These are phyloP conservation scores for Rhynchosporium agropyri DNA, from an alignment of 2,329 filamentous ascomycete genomes.

Conservation along the genomic window DNA sequence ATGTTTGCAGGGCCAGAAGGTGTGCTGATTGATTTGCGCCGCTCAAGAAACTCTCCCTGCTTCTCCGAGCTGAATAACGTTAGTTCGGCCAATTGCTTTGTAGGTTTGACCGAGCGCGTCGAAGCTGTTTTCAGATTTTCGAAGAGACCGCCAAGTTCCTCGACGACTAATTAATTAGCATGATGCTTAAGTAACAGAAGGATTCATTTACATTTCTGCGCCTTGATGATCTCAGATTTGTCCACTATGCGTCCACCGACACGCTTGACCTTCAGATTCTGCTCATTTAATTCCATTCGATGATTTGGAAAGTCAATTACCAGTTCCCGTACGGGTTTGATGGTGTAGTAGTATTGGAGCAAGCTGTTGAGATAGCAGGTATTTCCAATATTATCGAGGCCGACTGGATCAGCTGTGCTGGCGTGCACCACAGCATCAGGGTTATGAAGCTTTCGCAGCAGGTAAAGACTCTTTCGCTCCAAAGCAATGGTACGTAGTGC, in stretches of 20 bases:
- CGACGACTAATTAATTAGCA: conserved; percentile 60
- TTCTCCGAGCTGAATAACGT: conserved; percentile 67
- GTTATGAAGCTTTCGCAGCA: conserved; percentile 42
- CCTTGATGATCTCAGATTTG: conserved; percentile 57
- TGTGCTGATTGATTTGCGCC: conserved; percentile 49
- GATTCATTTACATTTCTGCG: conserved; percentile 72
- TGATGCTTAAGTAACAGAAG: conserved; percentile 12
- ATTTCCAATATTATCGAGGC: conserved; percentile 91
- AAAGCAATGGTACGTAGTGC: conserved; percentile 41
- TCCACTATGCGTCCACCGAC: conserved; percentile 75
- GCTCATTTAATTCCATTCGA: conserved; percentile 67
- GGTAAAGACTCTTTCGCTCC: conserved; percentile 39
- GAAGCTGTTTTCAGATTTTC: conserved; percentile 67
- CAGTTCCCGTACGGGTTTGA: conserved; percentile 78
- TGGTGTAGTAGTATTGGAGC: conserved; percentile 91
- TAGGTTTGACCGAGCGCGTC: conserved; percentile 66
- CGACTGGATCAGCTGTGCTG: conserved; percentile 68
- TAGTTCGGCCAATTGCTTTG: conserved; percentile 76
- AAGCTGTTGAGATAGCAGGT: conserved; percentile 98
- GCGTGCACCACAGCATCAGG: conserved; percentile 40
- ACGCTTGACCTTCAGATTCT: conserved; percentile 64
- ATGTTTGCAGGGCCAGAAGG: conserved; percentile 40
- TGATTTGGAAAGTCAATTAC: conserved; percentile 75
- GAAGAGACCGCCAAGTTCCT: conserved; percentile 73
- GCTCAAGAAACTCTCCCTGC: conserved; percentile 50